Base-by-base conservation (phyloP, 2,329 filamentous ascomycete species). In the Colletotrichum lupini region DNA sequence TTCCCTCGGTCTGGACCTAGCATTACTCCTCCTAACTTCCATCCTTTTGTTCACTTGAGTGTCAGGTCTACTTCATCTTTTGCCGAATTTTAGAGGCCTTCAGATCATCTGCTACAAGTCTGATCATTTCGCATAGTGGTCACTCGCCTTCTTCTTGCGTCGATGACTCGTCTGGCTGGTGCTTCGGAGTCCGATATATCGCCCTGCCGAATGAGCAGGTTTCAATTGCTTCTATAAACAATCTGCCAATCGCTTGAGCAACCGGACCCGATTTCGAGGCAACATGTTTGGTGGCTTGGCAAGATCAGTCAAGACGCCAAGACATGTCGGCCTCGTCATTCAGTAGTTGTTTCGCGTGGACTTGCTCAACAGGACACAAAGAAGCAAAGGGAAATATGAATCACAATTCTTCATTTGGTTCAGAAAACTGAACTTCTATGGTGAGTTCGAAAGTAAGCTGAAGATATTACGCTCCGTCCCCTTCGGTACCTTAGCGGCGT, bases 211-310 rank as follows among this genome's bases (percentile, higher is more conserved):
- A n/a, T 11, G 46, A 53, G 42, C 67, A 16, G 22, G 49, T 71
- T 71, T 71, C 61, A 69, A 56, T 32, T 52, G 22, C 61, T 32
- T 64, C 56, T 30, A 28, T 32, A 37, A 37, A 57, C 24, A 42
- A 22, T 58, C 35, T 46, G 24, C 59, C 67, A 65, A 65, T 73
- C 55, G 70, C 67, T 65, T 65, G 14, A n/a, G 55, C 70, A 70
- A 49, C 70, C 53, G 59, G 26, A 60, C 63, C 30, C 55, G 35
- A 60, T 26, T n/a, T 70, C 53, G 19, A 14, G 9, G 14, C 12
- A 37, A 11, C 2, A 14, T 8, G 42, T 42, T 70, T 56, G 49
- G 14, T 53, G 60, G 42, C 46, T 56, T 24, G 26, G 19, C 3
- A 4, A 57, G 12, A 71, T 52, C 46, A 61, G 22, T 37, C 14